These are phyloP conservation scores for Gigaspora rosea DNA, from an alignment of 192 early-diverging fungal genomes.

Conservation along the genomic window DNA sequence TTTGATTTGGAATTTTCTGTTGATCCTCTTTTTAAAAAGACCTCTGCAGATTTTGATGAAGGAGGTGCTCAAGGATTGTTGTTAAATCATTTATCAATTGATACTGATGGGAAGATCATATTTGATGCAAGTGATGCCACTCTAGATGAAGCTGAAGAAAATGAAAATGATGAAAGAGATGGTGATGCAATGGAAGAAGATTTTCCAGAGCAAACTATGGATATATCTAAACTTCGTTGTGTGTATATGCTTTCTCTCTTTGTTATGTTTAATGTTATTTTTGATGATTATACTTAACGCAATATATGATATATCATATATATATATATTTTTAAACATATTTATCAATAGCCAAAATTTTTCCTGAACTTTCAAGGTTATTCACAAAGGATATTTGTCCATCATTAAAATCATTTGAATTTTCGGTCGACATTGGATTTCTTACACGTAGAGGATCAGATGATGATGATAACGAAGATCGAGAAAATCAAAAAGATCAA, in stretches of 20 bases:
- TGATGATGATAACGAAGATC: neutral
- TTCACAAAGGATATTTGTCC: slow-evolving; percentile 61
- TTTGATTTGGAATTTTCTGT: slow-evolving; percentile 91
- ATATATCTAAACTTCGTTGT: slow-evolving; percentile 26
- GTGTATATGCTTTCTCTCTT: neutral
- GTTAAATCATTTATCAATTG: slow-evolving; percentile 83
- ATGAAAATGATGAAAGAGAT: slow-evolving; percentile 40
- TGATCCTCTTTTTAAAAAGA: slow-evolving; percentile 97
- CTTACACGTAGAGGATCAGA: neutral
- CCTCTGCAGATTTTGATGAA: slow-evolving; percentile 98
- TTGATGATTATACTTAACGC: neutral
- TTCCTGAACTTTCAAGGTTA: slow-evolving; percentile 12
- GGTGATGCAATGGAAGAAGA: slow-evolving; percentile 20
- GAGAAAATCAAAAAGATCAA: neutral
- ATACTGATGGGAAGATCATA: slow-evolving; percentile 82
- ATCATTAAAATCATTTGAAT: slow-evolving; percentile 68
- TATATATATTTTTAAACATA: neutral
- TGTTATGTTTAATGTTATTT: neutral
- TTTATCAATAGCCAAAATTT: slow-evolving; percentile 22
- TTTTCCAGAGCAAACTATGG: slow-evolving; percentile 30
- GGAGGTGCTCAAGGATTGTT: slow-evolving; percentile 91
- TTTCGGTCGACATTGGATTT: slow-evolving; percentile 34
- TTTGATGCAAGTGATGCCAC: slow-evolving; percentile 91
- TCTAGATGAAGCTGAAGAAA: slow-evolving; percentile 45
- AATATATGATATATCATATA: neutral